Conservation (phyloP, 371 early-diverging fungal species). For the Mortierella sp. region DNA sequence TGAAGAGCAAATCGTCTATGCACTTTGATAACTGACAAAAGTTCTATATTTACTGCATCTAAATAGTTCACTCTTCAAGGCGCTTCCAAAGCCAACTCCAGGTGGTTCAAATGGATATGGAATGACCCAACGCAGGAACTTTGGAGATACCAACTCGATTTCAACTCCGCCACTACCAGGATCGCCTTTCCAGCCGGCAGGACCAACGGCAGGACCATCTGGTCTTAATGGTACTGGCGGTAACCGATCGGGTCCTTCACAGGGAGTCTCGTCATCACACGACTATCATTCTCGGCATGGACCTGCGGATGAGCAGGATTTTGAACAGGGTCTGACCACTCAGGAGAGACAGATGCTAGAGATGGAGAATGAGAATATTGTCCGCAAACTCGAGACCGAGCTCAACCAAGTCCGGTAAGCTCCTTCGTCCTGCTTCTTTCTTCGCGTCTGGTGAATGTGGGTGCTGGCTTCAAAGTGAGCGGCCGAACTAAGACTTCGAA, state of each 20-base stretch:
- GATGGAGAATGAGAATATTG: conserved; percentile 74
- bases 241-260: conserved; percentile 3
- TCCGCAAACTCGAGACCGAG: conserved; percentile 76
- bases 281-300: conserved; percentile 39
- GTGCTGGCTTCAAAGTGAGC: too few species aligned
- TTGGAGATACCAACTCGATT: background rate
- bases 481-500: background rate
- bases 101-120: conserved; percentile 18
- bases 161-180: conserved; percentile 15
- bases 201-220: background rate
- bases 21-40: background rate
- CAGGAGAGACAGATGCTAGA: conserved; percentile 77
- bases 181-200: background rate
- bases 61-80: conserved; percentile 40
- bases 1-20: background rate
- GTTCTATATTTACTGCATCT: background rate
- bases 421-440: background rate
- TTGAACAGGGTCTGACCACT: conserved; percentile 66
- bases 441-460: background rate
- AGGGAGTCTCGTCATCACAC: conserved; percentile 47
- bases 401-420: conserved; percentile 70
- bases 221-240: background rate
- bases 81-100: conserved; percentile 40
- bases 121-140: conserved; percentile 22
- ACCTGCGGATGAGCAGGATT: conserved; percentile 45